Percentiles rank a stretch among this genome's conserved stretches.
Conservation (phyloP, 2,329 filamentous ascomycete species). For the Hymenoscyphus occultus region DNA sequence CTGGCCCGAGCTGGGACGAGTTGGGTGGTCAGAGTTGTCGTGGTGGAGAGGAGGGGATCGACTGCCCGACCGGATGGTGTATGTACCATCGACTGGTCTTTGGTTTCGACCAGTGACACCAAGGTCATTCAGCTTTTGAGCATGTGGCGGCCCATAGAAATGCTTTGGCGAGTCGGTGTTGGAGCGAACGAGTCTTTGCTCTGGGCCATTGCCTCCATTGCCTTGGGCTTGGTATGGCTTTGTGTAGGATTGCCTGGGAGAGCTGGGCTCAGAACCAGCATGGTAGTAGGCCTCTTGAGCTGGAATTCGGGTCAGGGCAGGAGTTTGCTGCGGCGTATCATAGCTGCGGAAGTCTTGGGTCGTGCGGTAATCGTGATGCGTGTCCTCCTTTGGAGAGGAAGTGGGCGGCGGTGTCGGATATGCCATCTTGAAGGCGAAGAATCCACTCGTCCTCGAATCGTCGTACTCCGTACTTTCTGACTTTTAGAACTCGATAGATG, state of each 20-base stretch:
- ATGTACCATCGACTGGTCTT: neutral
- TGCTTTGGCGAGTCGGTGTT: slow-evolving; percentile 11
- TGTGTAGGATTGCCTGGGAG: slow-evolving; percentile 5
- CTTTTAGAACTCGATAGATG: neutral
- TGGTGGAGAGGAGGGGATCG: neutral
- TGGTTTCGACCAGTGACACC: slow-evolving; percentile 1
- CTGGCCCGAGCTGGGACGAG: slow-evolving; percentile 3
- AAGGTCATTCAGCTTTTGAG: neutral
- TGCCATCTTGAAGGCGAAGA: slow-evolving; percentile 8
- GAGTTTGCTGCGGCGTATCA: slow-evolving; percentile 7
- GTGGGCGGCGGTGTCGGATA: slow-evolving; percentile 18
- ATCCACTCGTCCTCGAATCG: neutral
- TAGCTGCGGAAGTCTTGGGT: slow-evolving; percentile 9
- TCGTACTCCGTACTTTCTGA: neutral
- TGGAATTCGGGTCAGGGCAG: slow-evolving; percentile 8
- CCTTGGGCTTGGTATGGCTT: neutral
- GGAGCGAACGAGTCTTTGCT: slow-evolving; percentile 5
- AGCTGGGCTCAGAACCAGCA: slow-evolving; percentile 8
- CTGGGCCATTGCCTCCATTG: neutral
- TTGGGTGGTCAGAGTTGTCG: neutral
- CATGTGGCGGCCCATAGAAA: slow-evolving; percentile 8
- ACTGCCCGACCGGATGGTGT: neutral
- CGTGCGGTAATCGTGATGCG: slow-evolving; percentile 9
- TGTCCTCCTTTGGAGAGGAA: slow-evolving; percentile 13
- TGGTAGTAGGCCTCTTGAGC: slow-evolving; percentile 13